Conservation (phyloP, 2,329 filamentous ascomycete genomes). For the Allantophomopsis cytisporea region DNA sequence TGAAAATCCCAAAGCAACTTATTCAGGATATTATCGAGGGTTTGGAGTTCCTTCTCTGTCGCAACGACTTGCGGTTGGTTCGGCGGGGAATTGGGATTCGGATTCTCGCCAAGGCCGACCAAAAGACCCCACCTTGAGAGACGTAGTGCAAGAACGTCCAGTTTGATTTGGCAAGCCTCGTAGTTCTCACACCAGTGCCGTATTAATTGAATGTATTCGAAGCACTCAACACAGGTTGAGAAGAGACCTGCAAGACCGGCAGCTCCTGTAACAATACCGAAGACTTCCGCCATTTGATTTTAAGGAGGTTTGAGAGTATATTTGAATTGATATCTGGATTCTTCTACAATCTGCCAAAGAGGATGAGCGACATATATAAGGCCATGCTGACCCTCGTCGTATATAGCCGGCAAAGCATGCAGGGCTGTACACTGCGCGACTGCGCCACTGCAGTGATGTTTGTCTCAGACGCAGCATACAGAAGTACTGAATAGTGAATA, state of each 20-base stretch:
- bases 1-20: neutral
- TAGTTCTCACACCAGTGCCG: constrained; percentile 20
- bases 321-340: too few relatives aligned
- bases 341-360: too few relatives aligned
- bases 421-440: too few relatives aligned
- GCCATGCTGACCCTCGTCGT: too few relatives aligned
- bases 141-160: constrained; percentile 17
- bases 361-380: too few relatives aligned
- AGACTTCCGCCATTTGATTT: constrained; percentile 2
- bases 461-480: too few relatives aligned
- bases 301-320: too few relatives aligned
- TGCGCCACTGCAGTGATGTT: too few relatives aligned
- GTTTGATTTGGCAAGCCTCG: constrained; percentile 17
- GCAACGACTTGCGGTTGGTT: neutral
- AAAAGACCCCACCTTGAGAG: constrained; percentile 22
- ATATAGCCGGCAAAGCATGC: too few relatives aligned
- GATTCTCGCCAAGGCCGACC: constrained; percentile 16
- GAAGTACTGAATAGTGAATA: too few relatives aligned
- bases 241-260: constrained; percentile 22
- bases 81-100: too few relatives aligned
- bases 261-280: constrained; percentile 14
- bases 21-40: neutral
- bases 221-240: constrained; percentile 23
- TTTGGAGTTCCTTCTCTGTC: neutral
- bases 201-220: constrained; percentile 25